Evolutionary conservation across 176 grass and related monocot genomes (phyloP).

Genomic region (Puccinellia tenuiflora): DNA sequence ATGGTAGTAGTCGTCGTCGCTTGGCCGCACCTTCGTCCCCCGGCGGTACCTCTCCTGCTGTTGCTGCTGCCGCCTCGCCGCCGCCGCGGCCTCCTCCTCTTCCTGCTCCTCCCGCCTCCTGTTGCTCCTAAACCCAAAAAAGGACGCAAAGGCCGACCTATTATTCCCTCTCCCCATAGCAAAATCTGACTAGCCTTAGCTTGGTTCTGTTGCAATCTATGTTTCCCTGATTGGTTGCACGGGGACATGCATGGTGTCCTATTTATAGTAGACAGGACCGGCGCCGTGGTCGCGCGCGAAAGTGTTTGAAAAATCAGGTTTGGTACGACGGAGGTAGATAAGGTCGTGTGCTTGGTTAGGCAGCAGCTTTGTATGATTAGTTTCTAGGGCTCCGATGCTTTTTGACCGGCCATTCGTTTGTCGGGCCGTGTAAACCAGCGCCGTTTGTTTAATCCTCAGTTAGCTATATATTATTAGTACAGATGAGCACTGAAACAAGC

Average conservation of each 20-base stretch:
- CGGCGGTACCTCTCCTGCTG: conserved; percentile 1
- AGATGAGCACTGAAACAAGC: neutral
- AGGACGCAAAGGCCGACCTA: conserved; percentile 21
- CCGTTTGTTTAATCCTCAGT: conserved; percentile 17
- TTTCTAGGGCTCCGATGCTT: neutral
- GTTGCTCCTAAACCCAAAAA: conserved; percentile 15
- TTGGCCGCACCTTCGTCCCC: conserved; percentile 31
- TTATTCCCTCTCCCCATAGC: conserved; percentile 28
- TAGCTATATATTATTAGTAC: neutral
- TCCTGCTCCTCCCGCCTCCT: neutral
- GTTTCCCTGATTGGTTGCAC: conserved; percentile 16
- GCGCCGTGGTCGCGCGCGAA: neutral
- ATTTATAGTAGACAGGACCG: conserved; percentile 25
- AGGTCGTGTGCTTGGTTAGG: conserved; percentile 18
- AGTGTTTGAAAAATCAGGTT: neutral
- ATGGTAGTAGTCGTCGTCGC: conserved; percentile 40
- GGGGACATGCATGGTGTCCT: neutral
- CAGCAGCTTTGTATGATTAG: conserved; percentile 37
- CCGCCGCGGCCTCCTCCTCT: neutral
- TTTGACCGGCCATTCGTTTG: conserved; percentile 34
- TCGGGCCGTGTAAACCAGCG: neutral
- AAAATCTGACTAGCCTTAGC: neutral
- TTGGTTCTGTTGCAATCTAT: neutral
- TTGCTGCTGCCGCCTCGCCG: neutral
- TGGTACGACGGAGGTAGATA: neutral